phyloP scores from a whole-genome alignment of 345 rosid genomes.

The Eucalyptus marginata region DNA sequence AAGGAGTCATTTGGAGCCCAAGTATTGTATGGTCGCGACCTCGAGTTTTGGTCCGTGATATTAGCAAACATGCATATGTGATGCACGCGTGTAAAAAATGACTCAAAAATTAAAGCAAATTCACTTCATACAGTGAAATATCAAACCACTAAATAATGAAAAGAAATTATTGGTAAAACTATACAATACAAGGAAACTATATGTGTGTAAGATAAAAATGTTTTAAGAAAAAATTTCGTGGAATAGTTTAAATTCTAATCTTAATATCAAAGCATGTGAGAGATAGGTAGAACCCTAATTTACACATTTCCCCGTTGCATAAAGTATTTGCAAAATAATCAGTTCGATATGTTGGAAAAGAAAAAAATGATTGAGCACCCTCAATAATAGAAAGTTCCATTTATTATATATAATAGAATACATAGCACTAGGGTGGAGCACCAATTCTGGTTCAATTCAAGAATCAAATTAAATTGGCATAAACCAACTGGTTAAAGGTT shows the following conservation, averaged over 20 bases:
- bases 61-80: neutral
- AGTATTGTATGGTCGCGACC: neutral
- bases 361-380: neutral
- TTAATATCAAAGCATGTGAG: no score
- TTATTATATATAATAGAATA: no score
- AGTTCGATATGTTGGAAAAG: neutral
- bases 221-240: no score
- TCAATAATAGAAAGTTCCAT: neutral
- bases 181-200: neutral
- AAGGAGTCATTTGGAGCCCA: neutral
- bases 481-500: neutral
- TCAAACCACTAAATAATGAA: no score
- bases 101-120: neutral
- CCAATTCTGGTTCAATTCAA: neutral
- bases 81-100: neutral
- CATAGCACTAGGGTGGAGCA: neutral
- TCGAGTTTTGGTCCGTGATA: neutral
- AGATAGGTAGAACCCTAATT: no score
- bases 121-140: neutral
- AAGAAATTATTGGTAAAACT: no score
- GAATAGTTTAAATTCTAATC: no score
- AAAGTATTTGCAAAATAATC: no score
- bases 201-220: neutral
- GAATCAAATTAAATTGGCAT: no score
- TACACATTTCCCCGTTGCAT: neutral